phyloP scores from a whole-genome alignment of 805 yeast genomes.

The Helenozyma rhizophorensis region DNA sequence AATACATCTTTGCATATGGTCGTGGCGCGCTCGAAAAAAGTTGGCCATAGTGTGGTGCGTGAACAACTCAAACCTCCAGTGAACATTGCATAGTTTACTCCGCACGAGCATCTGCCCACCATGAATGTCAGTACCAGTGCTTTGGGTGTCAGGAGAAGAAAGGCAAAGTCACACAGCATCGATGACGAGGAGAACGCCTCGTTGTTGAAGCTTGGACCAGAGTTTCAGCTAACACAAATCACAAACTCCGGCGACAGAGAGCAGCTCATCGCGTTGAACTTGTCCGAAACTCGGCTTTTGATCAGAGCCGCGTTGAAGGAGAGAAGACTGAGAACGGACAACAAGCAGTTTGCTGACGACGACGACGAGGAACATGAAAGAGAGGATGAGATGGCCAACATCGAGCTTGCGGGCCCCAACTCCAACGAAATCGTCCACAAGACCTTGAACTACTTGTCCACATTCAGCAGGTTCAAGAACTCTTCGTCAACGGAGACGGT shows the following conservation, averaged over 20 bases:
- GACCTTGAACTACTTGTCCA: slow-evolving; percentile 80
- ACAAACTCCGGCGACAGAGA: slow-evolving; percentile 77
- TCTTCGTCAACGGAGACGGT: slow-evolving; percentile 92
- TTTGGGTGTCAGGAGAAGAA: slow-evolving; percentile 76
- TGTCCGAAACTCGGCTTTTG: slow-evolving; percentile 84
- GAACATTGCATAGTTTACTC: too few species aligned
- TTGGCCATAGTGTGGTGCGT: too few species aligned
- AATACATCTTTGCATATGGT: too few species aligned
- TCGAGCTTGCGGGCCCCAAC: slow-evolving; percentile 59
- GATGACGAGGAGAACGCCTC: slow-evolving; percentile 94
- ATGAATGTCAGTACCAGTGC: slow-evolving; percentile 93
- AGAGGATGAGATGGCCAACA: slow-evolving; percentile 43
- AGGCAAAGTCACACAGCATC: slow-evolving; percentile 49
- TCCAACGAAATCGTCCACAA: slow-evolving; percentile 87
- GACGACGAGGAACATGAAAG: slow-evolving; percentile 37
- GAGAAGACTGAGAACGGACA: slow-evolving; percentile 37
- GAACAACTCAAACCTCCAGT: too few species aligned
- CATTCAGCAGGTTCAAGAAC: slow-evolving; percentile 87
- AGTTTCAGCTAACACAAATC: slow-evolving; percentile 75
- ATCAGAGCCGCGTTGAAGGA: slow-evolving; percentile 87
- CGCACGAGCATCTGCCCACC: background rate
- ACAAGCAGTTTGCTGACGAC: slow-evolving; percentile 19
- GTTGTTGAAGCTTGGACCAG: slow-evolving; percentile 83
- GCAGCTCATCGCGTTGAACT: slow-evolving; percentile 76
- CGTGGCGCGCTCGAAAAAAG: too few species aligned